A percentile compares a stretch with the other conserved stretches of the same genome.
Evolutionary conservation across 2,329 filamentous ascomycete genomes (phyloP).

Genomic region (Exophiala bonariae): DNA sequence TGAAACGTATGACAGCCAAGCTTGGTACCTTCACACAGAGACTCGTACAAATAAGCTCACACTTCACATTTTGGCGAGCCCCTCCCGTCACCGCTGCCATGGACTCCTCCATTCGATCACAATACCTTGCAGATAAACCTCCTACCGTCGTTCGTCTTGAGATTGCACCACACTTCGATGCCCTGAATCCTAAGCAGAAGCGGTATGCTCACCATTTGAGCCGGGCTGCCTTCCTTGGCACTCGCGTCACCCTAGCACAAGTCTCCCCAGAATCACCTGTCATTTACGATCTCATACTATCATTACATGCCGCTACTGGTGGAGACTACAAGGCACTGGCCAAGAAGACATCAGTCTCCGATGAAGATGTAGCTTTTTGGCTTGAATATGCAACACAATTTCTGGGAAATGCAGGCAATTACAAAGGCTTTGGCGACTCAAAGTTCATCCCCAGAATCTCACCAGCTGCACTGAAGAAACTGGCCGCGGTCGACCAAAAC

Average conservation of each 20-base stretch:
- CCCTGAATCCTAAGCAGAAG: constrained; percentile 64
- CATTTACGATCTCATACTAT: constrained; percentile 78
- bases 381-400: constrained; percentile 78
- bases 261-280: constrained; percentile 77
- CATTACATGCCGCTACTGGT: constrained; percentile 64
- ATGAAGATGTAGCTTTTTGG: constrained; percentile 66
- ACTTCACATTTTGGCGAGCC: not conserved
- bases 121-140: constrained; percentile 89
- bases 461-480: constrained; percentile 62
- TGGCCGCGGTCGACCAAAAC: constrained; percentile 61
- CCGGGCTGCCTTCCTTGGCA: constrained; percentile 75
- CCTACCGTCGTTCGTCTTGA: constrained; percentile 84
- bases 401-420: constrained; percentile 78
- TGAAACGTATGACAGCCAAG: too few relatives aligned
- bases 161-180: constrained; percentile 90
- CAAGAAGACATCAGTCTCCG: constrained; percentile 62
- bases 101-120: constrained; percentile 47
- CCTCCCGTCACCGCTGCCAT: constrained; percentile 28
- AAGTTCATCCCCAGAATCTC: constrained; percentile 77
- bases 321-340: constrained; percentile 73
- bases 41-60: not conserved
- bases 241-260: constrained; percentile 75
- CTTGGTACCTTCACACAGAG: not conserved
- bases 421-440: constrained; percentile 82
- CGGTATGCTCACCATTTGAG: constrained; percentile 84